phyloP scores from a whole-genome alignment of 805 yeast species.

The Torulaspora maleeae region DNA sequence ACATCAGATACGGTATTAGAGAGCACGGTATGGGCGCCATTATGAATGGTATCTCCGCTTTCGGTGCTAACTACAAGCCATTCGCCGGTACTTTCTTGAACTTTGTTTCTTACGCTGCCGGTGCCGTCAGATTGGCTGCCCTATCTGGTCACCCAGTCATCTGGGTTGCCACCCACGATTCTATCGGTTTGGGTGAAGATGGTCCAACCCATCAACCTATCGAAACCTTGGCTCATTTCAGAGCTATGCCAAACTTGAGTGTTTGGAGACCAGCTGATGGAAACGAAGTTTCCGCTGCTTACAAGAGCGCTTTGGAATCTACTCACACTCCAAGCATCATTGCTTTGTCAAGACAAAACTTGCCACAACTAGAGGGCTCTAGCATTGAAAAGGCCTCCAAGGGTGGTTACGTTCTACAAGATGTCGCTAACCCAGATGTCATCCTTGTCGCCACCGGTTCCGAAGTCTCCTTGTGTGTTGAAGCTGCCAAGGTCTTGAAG shows the following conservation, averaged over 20 bases:
- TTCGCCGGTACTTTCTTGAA: constrained; percentile 98
- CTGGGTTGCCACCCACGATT: constrained; percentile 89
- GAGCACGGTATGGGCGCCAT: constrained; percentile 99
- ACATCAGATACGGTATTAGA: constrained; percentile 96
- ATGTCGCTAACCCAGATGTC: constrained; percentile 56
- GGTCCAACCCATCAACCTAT: constrained; percentile 94
- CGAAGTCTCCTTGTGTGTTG: constrained; percentile 76
- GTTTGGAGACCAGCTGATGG: constrained; percentile 96
- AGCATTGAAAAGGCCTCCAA: constrained; percentile 83
- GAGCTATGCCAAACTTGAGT: constrained; percentile 76
- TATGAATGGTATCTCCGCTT: constrained; percentile 95
- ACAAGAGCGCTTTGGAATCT: constrained; percentile 58
- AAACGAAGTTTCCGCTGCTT: constrained; percentile 83
- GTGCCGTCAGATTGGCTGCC: constrained; percentile 83
- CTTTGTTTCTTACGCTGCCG: constrained; percentile 80
- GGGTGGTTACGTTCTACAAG: constrained; percentile 85
- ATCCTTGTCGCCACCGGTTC: constrained; percentile 90
- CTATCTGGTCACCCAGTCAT: constrained; percentile 76
- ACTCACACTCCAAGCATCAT: constrained; percentile 65
- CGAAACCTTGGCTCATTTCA: constrained; percentile 79
- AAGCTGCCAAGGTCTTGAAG: constrained; percentile 67
- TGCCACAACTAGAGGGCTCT: constrained; percentile 92
- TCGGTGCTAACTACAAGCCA: constrained; percentile 74
- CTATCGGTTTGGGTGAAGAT: constrained; percentile 88
- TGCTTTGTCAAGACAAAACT: constrained; percentile 80